These are phyloP conservation scores for Ascochyta viciae-villosae DNA, from an alignment of 2,329 filamentous ascomycete genomes.

Conservation along the genomic window DNA sequence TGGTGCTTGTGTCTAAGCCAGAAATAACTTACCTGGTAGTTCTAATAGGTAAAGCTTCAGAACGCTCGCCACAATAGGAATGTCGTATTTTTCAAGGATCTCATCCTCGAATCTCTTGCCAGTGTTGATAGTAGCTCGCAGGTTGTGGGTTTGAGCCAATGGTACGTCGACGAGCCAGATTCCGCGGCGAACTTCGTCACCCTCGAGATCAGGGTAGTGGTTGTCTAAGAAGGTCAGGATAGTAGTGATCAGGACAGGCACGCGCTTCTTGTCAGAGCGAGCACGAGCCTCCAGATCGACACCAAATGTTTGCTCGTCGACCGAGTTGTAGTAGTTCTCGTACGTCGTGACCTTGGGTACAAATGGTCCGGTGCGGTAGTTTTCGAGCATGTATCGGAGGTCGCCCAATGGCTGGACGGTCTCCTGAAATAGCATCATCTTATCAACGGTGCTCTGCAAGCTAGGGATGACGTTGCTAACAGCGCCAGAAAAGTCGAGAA, in stretches of 20 bases:
- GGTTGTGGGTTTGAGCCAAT: conserved; percentile 80
- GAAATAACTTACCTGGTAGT: conserved; percentile 74
- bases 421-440: conserved; percentile 99
- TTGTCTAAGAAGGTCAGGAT: conserved; percentile 95
- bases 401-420: conserved; percentile 94
- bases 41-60: conserved; percentile 95
- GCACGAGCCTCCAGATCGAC: conserved; percentile 97
- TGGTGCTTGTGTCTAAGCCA: conserved; percentile 1
- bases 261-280: conserved; percentile 91
- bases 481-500: conserved; percentile 95
- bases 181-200: conserved; percentile 87
- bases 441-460: conserved; percentile 92
- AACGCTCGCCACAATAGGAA: conserved; percentile 90
- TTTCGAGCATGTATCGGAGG: conserved; percentile 91
- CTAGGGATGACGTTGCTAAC: conserved; percentile 98
- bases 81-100: conserved; percentile 84
- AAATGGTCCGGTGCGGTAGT: conserved; percentile 93
- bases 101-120: conserved; percentile 80
- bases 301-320: conserved; percentile 97
- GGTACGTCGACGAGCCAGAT: conserved; percentile 97
- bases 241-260: conserved; percentile 89
- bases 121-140: conserved; percentile 84
- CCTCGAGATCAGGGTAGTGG: conserved; percentile 96
- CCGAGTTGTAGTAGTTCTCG: conserved; percentile 98
- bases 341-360: conserved; percentile 90